Evolutionary conservation across 2,329 filamentous ascomycete genomes (phyloP), one percentile per base, ranked within the genome.

Genomic region (Aureobasidium sp.): DNA sequence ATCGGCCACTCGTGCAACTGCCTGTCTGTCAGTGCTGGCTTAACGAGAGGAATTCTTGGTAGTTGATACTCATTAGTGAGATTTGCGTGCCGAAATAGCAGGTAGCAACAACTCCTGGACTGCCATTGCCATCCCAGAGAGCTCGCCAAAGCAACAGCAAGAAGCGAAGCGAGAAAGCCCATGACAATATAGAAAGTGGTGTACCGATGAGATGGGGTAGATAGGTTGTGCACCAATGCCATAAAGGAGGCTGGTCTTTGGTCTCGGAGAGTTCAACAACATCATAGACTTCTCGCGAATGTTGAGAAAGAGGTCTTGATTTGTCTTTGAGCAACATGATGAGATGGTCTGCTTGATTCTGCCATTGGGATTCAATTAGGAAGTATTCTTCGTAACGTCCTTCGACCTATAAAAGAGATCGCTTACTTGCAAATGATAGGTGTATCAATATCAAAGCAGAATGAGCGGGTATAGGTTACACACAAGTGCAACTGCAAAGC

Each of bases 171-270:
- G 47, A 61, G 47, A 61, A 44, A 6, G 29, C 39, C 57, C 57
- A 61, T 48, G 57, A 61, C n/a, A 61, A 29, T 8, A 61, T 36
- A 1, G 57, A 61, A 36, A 61, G 57, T 20, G 57, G 57, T 44
- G 36, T 61, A 11, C 57, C 57, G 7, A 61, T 61, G 47, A 61
- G 47, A n/a, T 52, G 47, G 0, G 57, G 57, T 27, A 61, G n/a
- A 5, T 9, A 25, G 17, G 36, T 52, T 8, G 22, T 48, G 29
- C 29, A 61, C 57, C 57, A 61, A 1, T n/a, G 17, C 47, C 57
- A 52, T 20, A 34, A 36, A 15, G 15, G 22, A 2, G 4, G 11
- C 4, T 51, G 17, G n/a, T 61, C 47, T 5, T 52, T 27, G n/a
- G 17, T 6, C 2, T 61, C 57, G 5, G 27, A 48, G 5, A 52